Evolutionary conservation across 2,329 filamentous ascomycete genomes (phyloP), one percentile per base, ranked within the genome.

Genomic region (Aotearoamyces nothofagi): DNA sequence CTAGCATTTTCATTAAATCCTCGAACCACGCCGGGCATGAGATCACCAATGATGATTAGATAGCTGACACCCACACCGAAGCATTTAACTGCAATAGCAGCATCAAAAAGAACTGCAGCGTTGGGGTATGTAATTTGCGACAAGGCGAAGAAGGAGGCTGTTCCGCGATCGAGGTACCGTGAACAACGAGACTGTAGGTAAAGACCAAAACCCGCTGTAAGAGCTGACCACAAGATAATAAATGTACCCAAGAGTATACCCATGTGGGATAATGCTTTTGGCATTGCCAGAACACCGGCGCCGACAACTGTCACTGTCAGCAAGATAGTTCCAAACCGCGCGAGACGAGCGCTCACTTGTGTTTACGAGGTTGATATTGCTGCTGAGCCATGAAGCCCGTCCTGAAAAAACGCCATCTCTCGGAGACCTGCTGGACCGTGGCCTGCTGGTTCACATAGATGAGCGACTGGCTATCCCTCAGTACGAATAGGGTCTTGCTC

Each of bases 41-140:
- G 60, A 51, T 98, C 90, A 28, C 90, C 90, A 42, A 98, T 96
- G 46, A 98, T 96, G 47, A 98, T 98, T 44, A 98, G 69, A 56
- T 98, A 98, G 44, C 84, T 94, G 34, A 96, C 82, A 13, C 81
- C 90, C 7, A 98, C 90, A 20, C 90, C 90, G 50, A 98, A 98
- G 55, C 90, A 98, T 53, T 98, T 98, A 48, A 98, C 74, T 9
- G 87, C 84, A 49, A 98, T 98, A 5, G 90, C 90, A 5, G 78
- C 76, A 55, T 98, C 90, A 52, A 98, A 98, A 25, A 96, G 65
- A 26, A 98, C 83, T 6, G 90, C 82, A 3, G 87, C 84, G 51
- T 93, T 93, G 2, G 90, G 90, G 46, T 96, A 98, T 4, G 90
- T 96, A 38, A 98, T 71, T 52, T 98, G 87, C 9, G 84, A 93